phyloP scores from a whole-genome alignment of 495 filamentous ascomycete genomes.

The Alectoria sarmentosa region DNA sequence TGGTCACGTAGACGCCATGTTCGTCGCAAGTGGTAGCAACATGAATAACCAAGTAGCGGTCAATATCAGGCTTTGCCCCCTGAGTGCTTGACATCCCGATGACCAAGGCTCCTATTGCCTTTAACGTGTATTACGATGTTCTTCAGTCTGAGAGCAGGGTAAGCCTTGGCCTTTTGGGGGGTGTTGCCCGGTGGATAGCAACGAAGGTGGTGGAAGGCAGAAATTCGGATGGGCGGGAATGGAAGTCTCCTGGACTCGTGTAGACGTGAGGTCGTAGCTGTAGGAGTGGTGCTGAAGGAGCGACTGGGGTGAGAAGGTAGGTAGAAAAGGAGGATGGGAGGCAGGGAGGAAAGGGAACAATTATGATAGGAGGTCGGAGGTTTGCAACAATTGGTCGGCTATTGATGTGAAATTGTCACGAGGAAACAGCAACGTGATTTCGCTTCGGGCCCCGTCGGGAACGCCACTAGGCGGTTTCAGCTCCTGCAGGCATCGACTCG shows the following conservation, averaged over 20 bases:
- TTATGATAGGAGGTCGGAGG: slow-evolving; percentile 16
- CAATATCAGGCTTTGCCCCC: slow-evolving; percentile 54
- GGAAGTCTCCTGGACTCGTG: slow-evolving; percentile 16
- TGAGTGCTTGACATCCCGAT: slow-evolving; percentile 31
- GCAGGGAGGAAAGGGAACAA: slow-evolving; percentile 15
- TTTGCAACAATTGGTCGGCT: slow-evolving; percentile 7
- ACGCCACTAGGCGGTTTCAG: neutral
- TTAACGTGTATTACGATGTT: slow-evolving; percentile 8
- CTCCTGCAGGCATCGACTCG: neutral
- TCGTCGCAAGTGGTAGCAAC: slow-evolving; percentile 98
- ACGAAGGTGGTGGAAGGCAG: slow-evolving; percentile 2
- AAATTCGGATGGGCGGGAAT: slow-evolving; percentile 1
- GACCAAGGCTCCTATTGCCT: slow-evolving; percentile 4
- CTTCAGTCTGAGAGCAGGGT: slow-evolving; percentile 5
- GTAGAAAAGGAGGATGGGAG: slow-evolving; percentile 21
- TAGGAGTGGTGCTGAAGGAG: slow-evolving; percentile 20
- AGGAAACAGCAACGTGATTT: slow-evolving; percentile 1
- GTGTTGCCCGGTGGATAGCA: slow-evolving; percentile 1
- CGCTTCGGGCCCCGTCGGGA: slow-evolving; percentile 1
- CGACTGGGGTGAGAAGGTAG: slow-evolving; percentile 22
- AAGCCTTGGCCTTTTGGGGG: neutral
- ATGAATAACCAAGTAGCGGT: slow-evolving; percentile 95
- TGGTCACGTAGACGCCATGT: slow-evolving; percentile 98
- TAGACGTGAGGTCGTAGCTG: neutral
- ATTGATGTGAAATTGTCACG: slow-evolving; percentile 7